Conservation (phyloP, 805 yeast species). For the Metschnikowia sp. region DNA sequence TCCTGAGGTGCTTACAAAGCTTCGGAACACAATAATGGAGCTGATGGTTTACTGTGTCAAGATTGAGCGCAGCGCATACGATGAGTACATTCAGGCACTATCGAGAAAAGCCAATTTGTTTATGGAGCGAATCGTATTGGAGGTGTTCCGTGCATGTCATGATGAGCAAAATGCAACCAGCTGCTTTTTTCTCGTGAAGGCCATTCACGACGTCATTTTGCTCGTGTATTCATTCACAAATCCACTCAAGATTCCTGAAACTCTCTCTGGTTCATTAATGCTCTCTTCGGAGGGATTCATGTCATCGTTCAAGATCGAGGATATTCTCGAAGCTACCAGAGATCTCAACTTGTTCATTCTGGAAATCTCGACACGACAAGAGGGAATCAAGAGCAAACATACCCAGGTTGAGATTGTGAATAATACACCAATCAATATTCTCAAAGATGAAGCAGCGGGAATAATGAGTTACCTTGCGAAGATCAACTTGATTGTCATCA, state of each 20-base stretch:
- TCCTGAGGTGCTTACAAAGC: slow-evolving; percentile 11
- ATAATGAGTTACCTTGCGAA: slow-evolving; percentile 10
- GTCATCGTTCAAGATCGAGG: slow-evolving; percentile 6
- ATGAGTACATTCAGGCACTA: slow-evolving; percentile 13
- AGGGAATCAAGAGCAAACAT: background rate
- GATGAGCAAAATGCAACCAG: slow-evolving; percentile 3
- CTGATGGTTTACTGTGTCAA: slow-evolving; percentile 14
- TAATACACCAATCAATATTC: slow-evolving; percentile 12
- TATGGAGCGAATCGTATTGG: slow-evolving; percentile 11
- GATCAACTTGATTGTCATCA: slow-evolving; percentile 13
- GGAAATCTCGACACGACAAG: background rate
- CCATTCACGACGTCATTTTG: slow-evolving; percentile 10
- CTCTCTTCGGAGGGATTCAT: background rate
- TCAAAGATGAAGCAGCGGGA: slow-evolving; percentile 5
- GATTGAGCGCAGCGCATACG: slow-evolving; percentile 11
- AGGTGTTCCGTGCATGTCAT: slow-evolving; percentile 10
- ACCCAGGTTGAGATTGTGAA: slow-evolving; percentile 1
- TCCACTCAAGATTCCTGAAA: slow-evolving; percentile 13
- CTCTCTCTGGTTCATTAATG: slow-evolving; percentile 3
- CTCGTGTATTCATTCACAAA: slow-evolving; percentile 14
- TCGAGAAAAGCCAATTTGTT: slow-evolving; percentile 9
- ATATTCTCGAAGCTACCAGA: slow-evolving; percentile 6
- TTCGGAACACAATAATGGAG: slow-evolving; percentile 10
- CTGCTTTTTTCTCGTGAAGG: slow-evolving; percentile 13
- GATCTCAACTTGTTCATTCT: slow-evolving; percentile 5